Base-by-base conservation (phyloP, 331 rosid genomes). In the Dryas integrifolia region DNA sequence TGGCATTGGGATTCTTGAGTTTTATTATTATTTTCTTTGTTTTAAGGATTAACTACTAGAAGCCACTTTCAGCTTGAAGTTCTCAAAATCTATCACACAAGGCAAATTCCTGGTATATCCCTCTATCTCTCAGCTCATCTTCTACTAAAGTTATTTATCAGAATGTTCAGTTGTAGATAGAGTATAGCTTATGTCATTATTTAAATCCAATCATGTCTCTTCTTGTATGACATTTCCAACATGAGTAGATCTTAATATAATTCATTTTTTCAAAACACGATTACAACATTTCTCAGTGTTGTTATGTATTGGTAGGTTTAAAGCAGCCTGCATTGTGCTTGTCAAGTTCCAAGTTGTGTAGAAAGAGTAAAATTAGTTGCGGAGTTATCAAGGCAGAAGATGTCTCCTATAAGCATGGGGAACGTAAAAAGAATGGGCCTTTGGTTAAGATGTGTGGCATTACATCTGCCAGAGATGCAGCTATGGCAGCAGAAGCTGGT, bases 381-480 rank as follows among this genome's bases (percentile, higher is more conserved):
- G 66, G 85, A 59, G 64, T 79, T 16, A 13, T 76, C 2, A 77
- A 72, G 46, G 76, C 75, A 13, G 78, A 68, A 77, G 83, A 73
- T 21, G 84, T 47, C 78, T 73, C 85, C 44, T 45, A 45, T 50
- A 67, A 74, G n/a, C 50, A 62, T n/a, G 86, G 78, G 72, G 87
- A 56, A 55, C 83, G 35, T 18, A 77, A 64, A 74, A 90, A 67
- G 86, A 65, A 72, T 50, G 68, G 77, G 65, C 87, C 88, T 67
- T 83, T 87, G 69, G 92, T 89, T 77, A 93, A 93, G 87, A 93
- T 93, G 98, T 92, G 98, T 2, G 97, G 98, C 50, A 85, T 93
- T 59, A 87, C 98, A 72, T 89, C 97, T 45, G 88, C 92, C 46
- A 86, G 81, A 77, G 98, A 93, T 86, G 97, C 94, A 49, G 92